phyloP scores from a whole-genome alignment of 1,284 basidiomycete species.

The Austroboletus niveus region DNA sequence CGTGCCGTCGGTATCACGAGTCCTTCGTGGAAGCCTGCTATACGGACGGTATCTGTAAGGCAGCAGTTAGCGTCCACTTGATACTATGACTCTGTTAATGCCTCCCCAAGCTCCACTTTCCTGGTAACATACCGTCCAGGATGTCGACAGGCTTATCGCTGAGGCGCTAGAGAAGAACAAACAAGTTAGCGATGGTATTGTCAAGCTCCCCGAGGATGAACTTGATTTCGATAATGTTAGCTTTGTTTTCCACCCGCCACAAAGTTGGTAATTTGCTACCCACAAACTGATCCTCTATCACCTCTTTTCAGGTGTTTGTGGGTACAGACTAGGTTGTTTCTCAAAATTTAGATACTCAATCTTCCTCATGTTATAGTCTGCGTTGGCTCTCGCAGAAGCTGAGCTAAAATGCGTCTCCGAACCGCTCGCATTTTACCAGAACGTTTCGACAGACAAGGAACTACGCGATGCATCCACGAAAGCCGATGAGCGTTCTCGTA shows the following conservation, averaged over 20 bases:
- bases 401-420: conserved; percentile 50
- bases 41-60: too few relatives aligned
- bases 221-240: conserved; percentile 58
- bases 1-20: too few relatives aligned
- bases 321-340: conserved; percentile 25
- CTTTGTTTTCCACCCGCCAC: background rate
- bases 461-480: conserved; percentile 74
- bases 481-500: conserved; percentile 64
- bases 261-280: too few relatives aligned
- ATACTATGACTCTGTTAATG: too few relatives aligned
- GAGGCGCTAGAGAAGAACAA: conserved; percentile 58
- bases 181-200: conserved; percentile 58
- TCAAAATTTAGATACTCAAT: too few relatives aligned
- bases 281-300: too few relatives aligned
- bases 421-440: conserved; percentile 74
- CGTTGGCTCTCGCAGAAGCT: conserved; percentile 60
- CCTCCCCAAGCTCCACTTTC: conserved; percentile 66
- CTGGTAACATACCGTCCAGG: conserved; percentile 69
- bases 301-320: conserved; percentile 58
- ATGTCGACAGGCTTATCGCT: conserved; percentile 57
- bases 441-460: conserved; percentile 68
- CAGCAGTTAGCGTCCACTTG: too few relatives aligned
- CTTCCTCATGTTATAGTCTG: conserved; percentile 28
- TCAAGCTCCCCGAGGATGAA: conserved; percentile 52
- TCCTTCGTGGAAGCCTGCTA: too few relatives aligned